These are phyloP conservation scores for Phytophthora pini DNA, from an alignment of 352 stramenopile genomes.

Conservation along the genomic window DNA sequence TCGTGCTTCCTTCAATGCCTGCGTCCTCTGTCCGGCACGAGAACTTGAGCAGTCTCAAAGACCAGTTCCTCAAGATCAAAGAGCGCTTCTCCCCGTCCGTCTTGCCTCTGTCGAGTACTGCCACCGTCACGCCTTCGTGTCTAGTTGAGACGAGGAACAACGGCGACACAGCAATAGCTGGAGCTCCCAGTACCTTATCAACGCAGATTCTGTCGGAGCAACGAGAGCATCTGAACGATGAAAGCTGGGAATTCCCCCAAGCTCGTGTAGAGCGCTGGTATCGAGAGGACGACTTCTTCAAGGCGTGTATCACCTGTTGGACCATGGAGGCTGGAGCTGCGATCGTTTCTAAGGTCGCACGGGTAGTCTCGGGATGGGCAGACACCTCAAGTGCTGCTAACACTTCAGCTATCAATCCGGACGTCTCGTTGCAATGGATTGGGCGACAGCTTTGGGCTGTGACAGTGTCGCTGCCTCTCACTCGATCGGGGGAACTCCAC, in stretches of 20 bases:
- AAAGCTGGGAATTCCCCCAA: constrained; percentile 45
- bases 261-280: constrained; percentile 75
- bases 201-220: constrained; percentile 12
- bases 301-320: constrained; percentile 78
- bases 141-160: constrained; percentile 11
- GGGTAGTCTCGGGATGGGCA: constrained; percentile 48
- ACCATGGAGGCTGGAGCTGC: constrained; percentile 73
- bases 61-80: constrained; percentile 86
- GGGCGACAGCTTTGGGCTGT: constrained; percentile 72
- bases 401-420: constrained; percentile 55
- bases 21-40: constrained; percentile 55
- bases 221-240: neutral
- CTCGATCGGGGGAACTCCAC: constrained; percentile 61
- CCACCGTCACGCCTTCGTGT: constrained; percentile 20
- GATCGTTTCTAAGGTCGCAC: constrained; percentile 64
- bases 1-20: constrained; percentile 54
- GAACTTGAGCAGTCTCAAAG: constrained; percentile 77
- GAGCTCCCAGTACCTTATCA: constrained; percentile 5
- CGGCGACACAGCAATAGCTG: neutral
- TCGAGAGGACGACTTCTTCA: constrained; percentile 74
- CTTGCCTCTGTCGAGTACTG: constrained; percentile 21
- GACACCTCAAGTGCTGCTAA: constrained; percentile 5
- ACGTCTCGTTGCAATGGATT: constrained; percentile 85
- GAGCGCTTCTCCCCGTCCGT: constrained; percentile 67
- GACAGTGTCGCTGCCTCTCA: constrained; percentile 70